Evolutionary conservation across 2,329 filamentous ascomycete genomes (phyloP).

Genomic region (Ophiostoma sp.): DNA sequence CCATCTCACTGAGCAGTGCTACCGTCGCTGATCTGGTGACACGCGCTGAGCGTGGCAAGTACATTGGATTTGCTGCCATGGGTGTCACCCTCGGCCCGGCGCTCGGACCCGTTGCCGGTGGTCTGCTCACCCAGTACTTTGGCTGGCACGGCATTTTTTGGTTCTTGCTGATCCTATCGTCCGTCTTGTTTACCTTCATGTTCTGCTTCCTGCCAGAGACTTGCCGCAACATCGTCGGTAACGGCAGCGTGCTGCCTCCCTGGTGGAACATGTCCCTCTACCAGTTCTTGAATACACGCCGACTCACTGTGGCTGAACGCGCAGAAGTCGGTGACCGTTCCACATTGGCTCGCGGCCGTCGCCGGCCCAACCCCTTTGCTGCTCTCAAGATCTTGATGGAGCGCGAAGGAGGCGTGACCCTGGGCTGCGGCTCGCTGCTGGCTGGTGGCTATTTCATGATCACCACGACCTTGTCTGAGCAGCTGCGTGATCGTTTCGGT

Average conservation of each 20-base stretch:
- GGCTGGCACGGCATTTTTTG: conserved; percentile 58
- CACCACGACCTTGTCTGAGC: conserved; percentile 33
- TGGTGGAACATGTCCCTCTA: conserved; percentile 29
- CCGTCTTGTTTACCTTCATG: conserved; percentile 38
- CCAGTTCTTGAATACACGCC: conserved; percentile 24
- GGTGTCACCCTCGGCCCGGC: conserved; percentile 45
- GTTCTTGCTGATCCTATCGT: conserved; percentile 51
- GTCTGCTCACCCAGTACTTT: conserved; percentile 50
- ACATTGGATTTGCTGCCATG: conserved; percentile 50
- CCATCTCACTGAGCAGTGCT: conserved; percentile 28
- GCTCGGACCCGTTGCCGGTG: conserved; percentile 54
- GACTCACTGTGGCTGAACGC: conserved; percentile 11
- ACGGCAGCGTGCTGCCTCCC: conserved; percentile 42
- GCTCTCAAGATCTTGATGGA: conserved; percentile 34
- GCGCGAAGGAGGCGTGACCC: conserved; percentile 33
- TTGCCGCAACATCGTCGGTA: conserved; percentile 49
- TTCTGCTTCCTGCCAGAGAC: conserved; percentile 52
- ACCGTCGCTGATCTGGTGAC: conserved; percentile 41
- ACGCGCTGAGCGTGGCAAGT: conserved; percentile 55
- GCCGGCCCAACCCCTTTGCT: conserved; percentile 34
- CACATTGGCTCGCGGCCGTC: conserved; percentile 25
- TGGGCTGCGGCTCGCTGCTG: conserved; percentile 32
- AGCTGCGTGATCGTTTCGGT: conserved; percentile 29
- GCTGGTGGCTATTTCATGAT: conserved; percentile 35
- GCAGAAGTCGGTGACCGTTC: conserved; percentile 8